phyloP scores from a whole-genome alignment of 73 alveolate species.

The Breviolum minutum region DNA sequence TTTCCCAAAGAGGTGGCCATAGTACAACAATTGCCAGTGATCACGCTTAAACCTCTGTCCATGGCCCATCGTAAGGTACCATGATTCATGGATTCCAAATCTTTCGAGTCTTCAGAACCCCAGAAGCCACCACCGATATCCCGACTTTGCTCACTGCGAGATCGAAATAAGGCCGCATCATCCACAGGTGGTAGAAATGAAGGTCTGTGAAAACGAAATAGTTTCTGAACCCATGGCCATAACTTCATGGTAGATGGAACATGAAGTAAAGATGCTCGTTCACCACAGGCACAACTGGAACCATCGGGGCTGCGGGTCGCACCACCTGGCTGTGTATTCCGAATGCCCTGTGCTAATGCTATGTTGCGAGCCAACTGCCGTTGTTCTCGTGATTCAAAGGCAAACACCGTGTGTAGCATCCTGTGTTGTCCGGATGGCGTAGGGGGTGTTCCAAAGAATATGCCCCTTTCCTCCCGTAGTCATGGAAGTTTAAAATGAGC shows the following conservation, averaged over 20 bases:
- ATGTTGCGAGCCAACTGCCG: neutral
- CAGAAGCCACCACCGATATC: constrained; percentile 80
- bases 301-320: constrained; percentile 39
- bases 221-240: constrained; percentile 66
- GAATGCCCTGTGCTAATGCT: constrained; percentile 53
- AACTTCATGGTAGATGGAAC: constrained; percentile 92
- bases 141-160: constrained; percentile 11
- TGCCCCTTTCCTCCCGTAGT: too few relatives aligned
- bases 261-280: constrained; percentile 65
- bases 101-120: constrained; percentile 63
- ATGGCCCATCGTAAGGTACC: constrained; percentile 68
- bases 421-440: neutral
- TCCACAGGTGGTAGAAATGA: constrained; percentile 30
- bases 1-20: constrained; percentile 39
- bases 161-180: constrained; percentile 27
- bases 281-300: constrained; percentile 12
- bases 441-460: too few relatives aligned
- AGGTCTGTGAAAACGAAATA: constrained; percentile 50
- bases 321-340: constrained; percentile 47
- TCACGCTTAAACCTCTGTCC: constrained; percentile 2
- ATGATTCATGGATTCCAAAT: constrained; percentile 34
- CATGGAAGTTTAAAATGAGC: neutral
- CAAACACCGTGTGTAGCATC: constrained; percentile 81
- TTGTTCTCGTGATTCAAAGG: neutral
- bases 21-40: constrained; percentile 33